Base-by-base conservation (phyloP, 306 rosid genomes). In the Corylus heterophylla region DNA sequence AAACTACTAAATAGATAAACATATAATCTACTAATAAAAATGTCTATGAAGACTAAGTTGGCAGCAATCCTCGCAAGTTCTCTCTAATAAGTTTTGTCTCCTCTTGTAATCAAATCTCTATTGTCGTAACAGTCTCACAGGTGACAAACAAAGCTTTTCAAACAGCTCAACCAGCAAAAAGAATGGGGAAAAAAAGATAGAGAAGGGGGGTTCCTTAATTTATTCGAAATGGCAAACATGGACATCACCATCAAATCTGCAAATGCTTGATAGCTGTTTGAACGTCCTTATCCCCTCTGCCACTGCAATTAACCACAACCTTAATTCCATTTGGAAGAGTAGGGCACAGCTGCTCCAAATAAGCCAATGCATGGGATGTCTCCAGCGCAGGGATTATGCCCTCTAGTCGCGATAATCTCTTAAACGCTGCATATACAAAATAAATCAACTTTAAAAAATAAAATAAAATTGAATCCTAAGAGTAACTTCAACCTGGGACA, bases 361-460 rank as follows among this genome's bases (percentile, higher is more conserved):
- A 90, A 14, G 98, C 98, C 86, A 95, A 73, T 3, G 98, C 98
- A 87, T 95, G 98, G 42, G 98, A 95, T 29, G 98, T 95, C 84
- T 95, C 98, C 84, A 95, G 25, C 63, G 98, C 98, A 35, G 98
- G 98, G 83, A 95, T 91, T 74, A 95, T 95, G 84, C 98, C 98
- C 87, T 95, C 98, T 44, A 95, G 86, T 69, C 92, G 84, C 0
- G 98, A 92, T 62, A 92, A 83, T 77, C 97, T 86, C 86, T 91
- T 90, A 47, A 95, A 95, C 62, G 96, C 98, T 95, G 88, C 90
- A 74, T 13, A 67, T 52, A 70, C 35, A 76, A 79, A 71, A 50
- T 29, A 7, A 58, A 62, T 14, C 7, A 20, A 6, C 13, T 48
- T 10, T 10, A 11, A 49, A 49, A 13, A 73, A 17, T 66, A 75